Evolutionary conservation across 2,329 filamentous ascomycete species (phyloP).

Genomic region (Mycosphaerelloides madeirae): DNA sequence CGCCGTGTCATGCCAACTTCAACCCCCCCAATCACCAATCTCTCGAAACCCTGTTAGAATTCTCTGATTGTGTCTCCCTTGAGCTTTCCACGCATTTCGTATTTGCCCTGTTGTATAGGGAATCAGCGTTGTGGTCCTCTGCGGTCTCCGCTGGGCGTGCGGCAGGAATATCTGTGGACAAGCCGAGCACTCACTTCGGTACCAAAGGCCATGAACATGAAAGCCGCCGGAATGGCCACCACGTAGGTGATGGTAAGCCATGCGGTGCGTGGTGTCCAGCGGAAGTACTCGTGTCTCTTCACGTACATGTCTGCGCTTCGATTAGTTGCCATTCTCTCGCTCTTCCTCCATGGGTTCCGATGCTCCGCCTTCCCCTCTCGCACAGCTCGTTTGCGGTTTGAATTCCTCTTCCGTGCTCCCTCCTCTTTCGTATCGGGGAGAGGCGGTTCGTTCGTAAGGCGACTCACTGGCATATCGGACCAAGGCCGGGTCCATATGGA

Average conservation of each 20-base stretch:
- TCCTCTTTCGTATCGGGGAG: not conserved
- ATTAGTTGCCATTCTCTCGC: not conserved
- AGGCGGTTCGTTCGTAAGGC: not conserved
- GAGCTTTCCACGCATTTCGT: constrained; percentile 78
- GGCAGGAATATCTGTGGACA: too few relatives aligned
- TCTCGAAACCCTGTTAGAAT: not conserved
- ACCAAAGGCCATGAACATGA: constrained; percentile 69
- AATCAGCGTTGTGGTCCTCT: constrained; percentile 10
- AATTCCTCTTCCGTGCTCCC: not conserved
- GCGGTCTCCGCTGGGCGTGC: too few relatives aligned
- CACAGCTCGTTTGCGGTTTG: not conserved
- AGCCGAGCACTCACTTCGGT: constrained; percentile 73
- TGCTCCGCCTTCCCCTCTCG: not conserved
- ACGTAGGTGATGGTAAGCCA: constrained; percentile 75
- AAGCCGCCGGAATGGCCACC: constrained; percentile 62
- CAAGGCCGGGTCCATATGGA: constrained; percentile 53
- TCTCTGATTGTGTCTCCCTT: constrained; percentile 67
- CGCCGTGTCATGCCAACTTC: too few relatives aligned
- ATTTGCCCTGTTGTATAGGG: constrained; percentile 65
- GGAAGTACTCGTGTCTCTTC: constrained; percentile 90
- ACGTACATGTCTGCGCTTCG: constrained; percentile 65
- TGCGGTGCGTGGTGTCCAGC: constrained; percentile 82
- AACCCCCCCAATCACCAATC: too few relatives aligned
- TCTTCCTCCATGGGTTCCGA: not conserved
- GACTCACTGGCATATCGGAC: constrained; percentile 51